These are phyloP conservation scores for Umbelopsis sp. DNA, from an alignment of 192 early-diverging fungal species.

Conservation along the genomic window DNA sequence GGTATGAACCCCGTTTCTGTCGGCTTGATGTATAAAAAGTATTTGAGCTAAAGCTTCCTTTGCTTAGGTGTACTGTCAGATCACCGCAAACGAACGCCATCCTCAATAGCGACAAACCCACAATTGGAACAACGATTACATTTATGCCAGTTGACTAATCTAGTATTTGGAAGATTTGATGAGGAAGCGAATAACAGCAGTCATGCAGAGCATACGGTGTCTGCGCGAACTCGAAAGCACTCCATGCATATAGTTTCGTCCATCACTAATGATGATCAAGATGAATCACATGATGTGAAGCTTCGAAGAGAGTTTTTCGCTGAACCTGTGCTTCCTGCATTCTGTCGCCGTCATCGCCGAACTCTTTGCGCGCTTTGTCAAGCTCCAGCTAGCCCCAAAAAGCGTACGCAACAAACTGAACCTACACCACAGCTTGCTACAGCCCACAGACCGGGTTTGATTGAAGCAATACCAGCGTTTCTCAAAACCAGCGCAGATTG, in stretches of 20 bases:
- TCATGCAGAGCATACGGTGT: conserved; percentile 19
- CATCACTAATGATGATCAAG: conserved; percentile 11
- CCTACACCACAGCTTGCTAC: not conserved
- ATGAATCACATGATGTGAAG: conserved; percentile 25
- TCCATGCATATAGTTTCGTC: not conserved
- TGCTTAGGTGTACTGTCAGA: conserved; percentile 39
- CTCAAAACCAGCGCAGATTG: conserved; percentile 51
- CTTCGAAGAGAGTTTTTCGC: conserved; percentile 36
- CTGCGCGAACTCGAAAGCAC: conserved; percentile 39
- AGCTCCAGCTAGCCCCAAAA: not conserved
- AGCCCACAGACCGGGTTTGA: conserved; percentile 39
- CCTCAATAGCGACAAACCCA: conserved; percentile 19
- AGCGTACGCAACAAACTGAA: not conserved
- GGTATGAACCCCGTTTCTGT: conserved; percentile 31
- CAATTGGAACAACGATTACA: conserved; percentile 47
- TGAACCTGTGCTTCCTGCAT: conserved; percentile 27
- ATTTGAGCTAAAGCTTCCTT: not conserved
- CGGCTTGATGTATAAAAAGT: not conserved
- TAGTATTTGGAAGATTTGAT: conserved; percentile 60
- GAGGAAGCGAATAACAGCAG: conserved; percentile 14
- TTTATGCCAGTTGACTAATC: conserved; percentile 55
- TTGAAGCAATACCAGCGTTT: conserved; percentile 56
- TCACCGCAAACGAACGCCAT: conserved; percentile 32
- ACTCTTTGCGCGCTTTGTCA: conserved; percentile 43
- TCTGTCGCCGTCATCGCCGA: conserved; percentile 52